These are phyloP conservation scores for Haplosporangium gracile DNA, from an alignment of 192 early-diverging fungal species.

Conservation along the genomic window DNA sequence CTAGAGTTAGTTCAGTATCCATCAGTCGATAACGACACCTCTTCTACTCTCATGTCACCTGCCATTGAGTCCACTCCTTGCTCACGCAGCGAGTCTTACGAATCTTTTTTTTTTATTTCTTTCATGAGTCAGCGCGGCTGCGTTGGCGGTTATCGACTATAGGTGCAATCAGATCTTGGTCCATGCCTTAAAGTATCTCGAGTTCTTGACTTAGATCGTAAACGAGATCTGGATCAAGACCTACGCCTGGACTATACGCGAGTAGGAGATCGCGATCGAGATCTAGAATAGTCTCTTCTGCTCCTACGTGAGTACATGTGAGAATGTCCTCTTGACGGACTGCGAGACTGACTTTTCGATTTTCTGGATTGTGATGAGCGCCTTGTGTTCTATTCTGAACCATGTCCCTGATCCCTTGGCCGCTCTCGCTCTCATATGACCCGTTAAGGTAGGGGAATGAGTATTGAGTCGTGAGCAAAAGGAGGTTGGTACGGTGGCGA, in stretches of 20 bases:
- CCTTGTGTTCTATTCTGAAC: not conserved
- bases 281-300: conserved; percentile 1
- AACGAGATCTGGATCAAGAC: conserved; percentile 17
- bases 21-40: too few relatives aligned
- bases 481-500: too few relatives aligned
- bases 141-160: not conserved
- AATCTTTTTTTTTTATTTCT: too few relatives aligned
- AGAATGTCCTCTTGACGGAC: not conserved
- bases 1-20: too few relatives aligned
- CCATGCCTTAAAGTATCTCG: not conserved
- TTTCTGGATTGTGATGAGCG: not conserved
- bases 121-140: too few relatives aligned
- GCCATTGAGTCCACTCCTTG: too few relatives aligned
- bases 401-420: not conserved
- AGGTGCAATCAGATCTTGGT: not conserved
- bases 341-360: conserved; percentile 11
- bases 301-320: not conserved
- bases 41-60: too few relatives aligned
- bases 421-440: too few relatives aligned
- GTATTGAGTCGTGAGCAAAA: too few relatives aligned
- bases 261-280: conserved; percentile 7
- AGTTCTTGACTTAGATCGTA: conserved; percentile 6
- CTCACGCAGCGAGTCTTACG: too few relatives aligned
- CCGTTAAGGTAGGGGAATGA: too few relatives aligned
- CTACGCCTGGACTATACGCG: not conserved